Evolutionary conservation across 495 filamentous ascomycete genomes (phyloP).

Genomic region (Neurospora discreta): DNA sequence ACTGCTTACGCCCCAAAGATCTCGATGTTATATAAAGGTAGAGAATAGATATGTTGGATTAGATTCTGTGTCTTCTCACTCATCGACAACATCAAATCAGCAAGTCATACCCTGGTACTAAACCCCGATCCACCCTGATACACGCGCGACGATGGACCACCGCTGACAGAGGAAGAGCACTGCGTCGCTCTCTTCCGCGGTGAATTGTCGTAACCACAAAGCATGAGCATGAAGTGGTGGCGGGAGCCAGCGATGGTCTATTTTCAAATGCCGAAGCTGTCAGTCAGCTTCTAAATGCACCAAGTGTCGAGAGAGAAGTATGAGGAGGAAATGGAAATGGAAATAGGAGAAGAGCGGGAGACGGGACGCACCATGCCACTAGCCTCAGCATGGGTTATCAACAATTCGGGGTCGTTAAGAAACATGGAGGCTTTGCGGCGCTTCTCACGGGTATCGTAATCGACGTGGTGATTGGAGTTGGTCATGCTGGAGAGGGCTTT

Average conservation of each 20-base stretch:
- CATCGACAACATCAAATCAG: neutral
- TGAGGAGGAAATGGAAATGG: neutral
- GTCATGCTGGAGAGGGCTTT: neutral
- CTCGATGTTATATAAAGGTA: too few relatives aligned
- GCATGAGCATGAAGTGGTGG: conserved; percentile 36
- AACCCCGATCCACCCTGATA: neutral
- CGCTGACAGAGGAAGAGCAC: neutral
- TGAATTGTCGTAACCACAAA: conserved; percentile 36
- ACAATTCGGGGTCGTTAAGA: conserved; percentile 38
- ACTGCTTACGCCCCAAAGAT: too few relatives aligned
- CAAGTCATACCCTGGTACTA: neutral
- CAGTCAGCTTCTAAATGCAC: neutral
- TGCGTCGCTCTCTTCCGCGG: conserved; percentile 1
- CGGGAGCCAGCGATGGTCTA: conserved; percentile 38
- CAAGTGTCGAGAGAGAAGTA: neutral
- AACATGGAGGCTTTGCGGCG: conserved; percentile 33
- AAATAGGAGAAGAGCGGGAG: neutral
- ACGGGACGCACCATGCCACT: conserved; percentile 30
- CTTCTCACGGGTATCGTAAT: conserved; percentile 22
- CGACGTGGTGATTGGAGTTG: conserved; percentile 4
- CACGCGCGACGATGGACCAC: neutral
- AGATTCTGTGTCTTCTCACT: neutral
- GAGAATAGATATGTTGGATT: neutral
- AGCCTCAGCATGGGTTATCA: conserved; percentile 42
- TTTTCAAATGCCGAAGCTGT: neutral